phyloP scores from a whole-genome alignment of 495 filamentous ascomycete species.

The Amorphotheca resinae region DNA sequence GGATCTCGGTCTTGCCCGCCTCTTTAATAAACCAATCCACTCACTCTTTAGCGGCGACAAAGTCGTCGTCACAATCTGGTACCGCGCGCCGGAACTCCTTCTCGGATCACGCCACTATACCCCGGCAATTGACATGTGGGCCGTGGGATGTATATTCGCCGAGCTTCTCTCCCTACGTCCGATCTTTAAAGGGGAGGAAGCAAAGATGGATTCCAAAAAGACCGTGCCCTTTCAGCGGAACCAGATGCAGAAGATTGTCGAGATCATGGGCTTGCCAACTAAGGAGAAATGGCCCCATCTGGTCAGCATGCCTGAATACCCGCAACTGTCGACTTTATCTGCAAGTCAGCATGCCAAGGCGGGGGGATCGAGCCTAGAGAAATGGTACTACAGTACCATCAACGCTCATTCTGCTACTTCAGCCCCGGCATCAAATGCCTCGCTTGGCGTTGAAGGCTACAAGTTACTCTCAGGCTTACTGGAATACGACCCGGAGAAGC shows the following conservation, averaged over 20 bases:
- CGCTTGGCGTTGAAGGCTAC: slow-evolving; percentile 64
- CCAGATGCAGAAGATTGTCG: slow-evolving; percentile 97
- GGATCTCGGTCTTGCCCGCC: slow-evolving; percentile 78
- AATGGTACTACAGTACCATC: slow-evolving; percentile 45
- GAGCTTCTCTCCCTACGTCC: slow-evolving; percentile 82
- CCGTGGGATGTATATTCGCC: slow-evolving; percentile 94
- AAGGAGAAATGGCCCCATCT: slow-evolving; percentile 85
- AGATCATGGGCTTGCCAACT: slow-evolving; percentile 81
- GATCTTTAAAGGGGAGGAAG: slow-evolving; percentile 98
- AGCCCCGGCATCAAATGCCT: slow-evolving; percentile 28
- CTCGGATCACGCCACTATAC: slow-evolving; percentile 90
- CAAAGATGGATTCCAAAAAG: slow-evolving; percentile 97
- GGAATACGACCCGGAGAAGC: slow-evolving; percentile 84
- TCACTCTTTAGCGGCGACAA: slow-evolving; percentile 91
- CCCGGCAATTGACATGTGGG: slow-evolving; percentile 93
- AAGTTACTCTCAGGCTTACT: slow-evolving; percentile 69
- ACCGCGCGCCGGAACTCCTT: slow-evolving; percentile 87
- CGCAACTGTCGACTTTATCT: slow-evolving; percentile 54
- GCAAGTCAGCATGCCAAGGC: slow-evolving; percentile 28
- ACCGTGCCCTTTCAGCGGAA: slow-evolving; percentile 94
- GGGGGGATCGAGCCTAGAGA: slow-evolving; percentile 28
- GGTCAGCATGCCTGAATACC: slow-evolving; percentile 67
- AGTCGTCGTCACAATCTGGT: slow-evolving; percentile 99
- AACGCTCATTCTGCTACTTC: slow-evolving; percentile 35
- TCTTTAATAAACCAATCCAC: slow-evolving; percentile 89